Conservation (phyloP, 2,329 filamentous ascomycete genomes). For the Fusarium compactum region DNA sequence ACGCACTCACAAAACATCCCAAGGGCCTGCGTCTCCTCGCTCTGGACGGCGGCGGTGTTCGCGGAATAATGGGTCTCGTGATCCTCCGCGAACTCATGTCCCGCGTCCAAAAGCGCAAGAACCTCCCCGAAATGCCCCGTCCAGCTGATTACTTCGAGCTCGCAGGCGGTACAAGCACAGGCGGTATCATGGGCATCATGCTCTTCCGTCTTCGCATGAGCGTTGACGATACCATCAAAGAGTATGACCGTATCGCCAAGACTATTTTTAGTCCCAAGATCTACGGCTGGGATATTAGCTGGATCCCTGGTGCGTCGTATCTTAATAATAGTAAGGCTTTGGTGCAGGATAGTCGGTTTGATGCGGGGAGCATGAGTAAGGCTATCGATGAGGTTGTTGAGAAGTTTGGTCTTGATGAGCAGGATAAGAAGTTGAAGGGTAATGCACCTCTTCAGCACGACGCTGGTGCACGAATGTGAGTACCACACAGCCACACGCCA, state of each 20-base stretch:
- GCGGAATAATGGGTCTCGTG: constrained; percentile 20
- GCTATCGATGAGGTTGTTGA: constrained; percentile 31
- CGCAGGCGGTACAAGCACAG: constrained; percentile 33
- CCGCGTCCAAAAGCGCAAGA: constrained; percentile 7
- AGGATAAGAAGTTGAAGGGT: constrained; percentile 30
- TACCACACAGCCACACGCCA: neutral
- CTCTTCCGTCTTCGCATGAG: constrained; percentile 41
- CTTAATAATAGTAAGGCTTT: constrained; percentile 35
- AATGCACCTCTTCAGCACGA: constrained; percentile 31
- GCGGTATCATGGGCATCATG: constrained; percentile 37
- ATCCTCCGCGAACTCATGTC: constrained; percentile 18
- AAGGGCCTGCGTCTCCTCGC: constrained; percentile 10
- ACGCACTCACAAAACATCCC: neutral
- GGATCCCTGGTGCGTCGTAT: constrained; percentile 3
- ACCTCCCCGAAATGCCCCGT: neutral
- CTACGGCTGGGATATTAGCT: constrained; percentile 24
- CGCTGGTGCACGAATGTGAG: constrained; percentile 20
- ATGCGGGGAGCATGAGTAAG: constrained; percentile 16
- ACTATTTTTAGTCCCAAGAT: constrained; percentile 35
- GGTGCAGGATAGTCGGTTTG: constrained; percentile 30
- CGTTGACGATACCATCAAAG: constrained; percentile 23
- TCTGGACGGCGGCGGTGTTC: constrained; percentile 10
- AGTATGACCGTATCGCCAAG: constrained; percentile 35
- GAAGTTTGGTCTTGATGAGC: constrained; percentile 31
- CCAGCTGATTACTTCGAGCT: constrained; percentile 38